Evolutionary conservation across 352 stramenopile genomes (phyloP), one percentile per base, ranked within the genome.

Genomic region (Phytophthora citricola): DNA sequence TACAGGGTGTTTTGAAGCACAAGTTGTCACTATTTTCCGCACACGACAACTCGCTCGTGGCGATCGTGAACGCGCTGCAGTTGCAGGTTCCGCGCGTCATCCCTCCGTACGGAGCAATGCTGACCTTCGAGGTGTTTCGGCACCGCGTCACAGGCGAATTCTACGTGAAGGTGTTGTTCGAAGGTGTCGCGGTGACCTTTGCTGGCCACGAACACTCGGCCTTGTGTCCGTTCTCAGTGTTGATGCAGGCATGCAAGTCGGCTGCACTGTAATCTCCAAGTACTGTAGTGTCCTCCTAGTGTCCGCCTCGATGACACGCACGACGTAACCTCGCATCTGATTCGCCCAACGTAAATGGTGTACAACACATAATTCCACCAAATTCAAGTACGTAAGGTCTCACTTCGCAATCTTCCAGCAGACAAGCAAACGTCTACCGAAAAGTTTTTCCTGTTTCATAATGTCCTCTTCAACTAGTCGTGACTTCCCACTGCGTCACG

Each of bases 31-130:
- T 94, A 1, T 90, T 92, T 70, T 94, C 87, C 0, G 83, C 78
- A 0, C 87, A 94, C 66, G 84, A 94, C 66, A 93, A 93, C 67
- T 91, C 87, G 53, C 69, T 94, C 14, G 83, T 94, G 27, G 84
- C 84, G 43, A 64, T 93, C 20, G 67, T 88, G 24, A 81, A 78
- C 32, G 87, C 87, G 55, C 67, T 94, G 51, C 65, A 89, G 60
- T 53, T 94, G 29, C 59, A 89, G 36, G 58, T 83, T 45, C 70
- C 78, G 24, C 68, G 65, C 14, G 70, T 82, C 26, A 81, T 92
- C 46, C 87, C 87, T 6, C 63, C 71, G 17, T 93, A 93, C 62
- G 87, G 87, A 15, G 81, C 78, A 17, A 92, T 91, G 72, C 70
- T 95, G 31, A 88, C 53, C 34, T 91, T 95, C 44, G 87, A 95